phyloP scores from a whole-genome alignment of 2,329 filamentous ascomycete genomes.

The Claviceps humidiphila region DNA sequence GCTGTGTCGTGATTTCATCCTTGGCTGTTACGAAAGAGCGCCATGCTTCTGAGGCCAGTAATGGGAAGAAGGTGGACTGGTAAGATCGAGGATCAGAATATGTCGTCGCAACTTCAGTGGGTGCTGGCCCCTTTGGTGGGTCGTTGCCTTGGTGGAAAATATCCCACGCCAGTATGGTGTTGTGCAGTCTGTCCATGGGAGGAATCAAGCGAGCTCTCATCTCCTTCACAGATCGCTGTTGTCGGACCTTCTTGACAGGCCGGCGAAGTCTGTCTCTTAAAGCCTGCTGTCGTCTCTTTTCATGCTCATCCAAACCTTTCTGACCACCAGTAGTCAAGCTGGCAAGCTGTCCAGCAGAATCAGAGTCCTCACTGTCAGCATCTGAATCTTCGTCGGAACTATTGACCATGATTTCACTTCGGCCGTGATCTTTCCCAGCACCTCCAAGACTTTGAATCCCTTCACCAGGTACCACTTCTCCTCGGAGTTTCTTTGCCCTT shows the following conservation, averaged over 20 bases:
- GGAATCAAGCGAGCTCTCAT: conserved; percentile 87
- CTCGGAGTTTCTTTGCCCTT: conserved; percentile 40
- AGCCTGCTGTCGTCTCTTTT: conserved; percentile 29
- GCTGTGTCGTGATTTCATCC: conserved; percentile 67
- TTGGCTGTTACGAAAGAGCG: conserved; percentile 81
- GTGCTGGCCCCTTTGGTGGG: conserved; percentile 63
- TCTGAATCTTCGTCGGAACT: conserved; percentile 64
- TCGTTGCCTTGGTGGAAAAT: conserved; percentile 84
- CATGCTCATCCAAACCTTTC: conserved; percentile 36
- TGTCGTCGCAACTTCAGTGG: conserved; percentile 61
- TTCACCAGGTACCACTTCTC: conserved; percentile 42
- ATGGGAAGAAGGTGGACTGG: conserved; percentile 76
- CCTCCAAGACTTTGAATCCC: conserved; percentile 60
- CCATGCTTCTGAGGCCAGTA: conserved; percentile 90
- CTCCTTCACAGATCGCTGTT: conserved; percentile 74
- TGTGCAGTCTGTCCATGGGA: conserved; percentile 73
- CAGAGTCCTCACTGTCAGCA: conserved; percentile 46
- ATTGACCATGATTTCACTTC: conserved; percentile 84
- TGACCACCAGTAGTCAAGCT: conserved; percentile 34
- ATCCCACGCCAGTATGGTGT: conserved; percentile 82
- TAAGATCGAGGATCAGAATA: conserved; percentile 70
- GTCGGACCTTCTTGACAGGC: conserved; percentile 73
- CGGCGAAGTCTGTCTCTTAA: conserved; percentile 46
- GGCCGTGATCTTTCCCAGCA: conserved; percentile 66
- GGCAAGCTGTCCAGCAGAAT: conserved; percentile 37